Conservation (phyloP, 2,329 filamentous ascomycete species). For the Hortaea werneckii region DNA sequence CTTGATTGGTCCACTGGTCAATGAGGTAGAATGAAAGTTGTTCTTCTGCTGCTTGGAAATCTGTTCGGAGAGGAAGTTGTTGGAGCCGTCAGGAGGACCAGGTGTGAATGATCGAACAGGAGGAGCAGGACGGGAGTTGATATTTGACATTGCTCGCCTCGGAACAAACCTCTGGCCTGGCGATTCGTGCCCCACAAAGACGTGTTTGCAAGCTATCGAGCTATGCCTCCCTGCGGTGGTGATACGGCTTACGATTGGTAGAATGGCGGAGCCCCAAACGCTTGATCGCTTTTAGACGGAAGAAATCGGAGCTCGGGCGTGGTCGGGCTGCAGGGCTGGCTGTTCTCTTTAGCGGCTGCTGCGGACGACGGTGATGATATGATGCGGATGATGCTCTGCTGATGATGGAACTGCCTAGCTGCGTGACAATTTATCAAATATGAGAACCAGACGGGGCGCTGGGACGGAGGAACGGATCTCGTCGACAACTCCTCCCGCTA, state of each 20-base stretch:
- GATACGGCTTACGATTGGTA: background rate
- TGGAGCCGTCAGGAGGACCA: slow-evolving; percentile 29
- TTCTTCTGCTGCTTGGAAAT: slow-evolving; percentile 47
- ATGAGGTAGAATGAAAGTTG: slow-evolving; percentile 50
- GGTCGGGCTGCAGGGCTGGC: background rate
- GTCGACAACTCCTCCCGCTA: background rate
- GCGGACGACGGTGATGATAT: too few species aligned
- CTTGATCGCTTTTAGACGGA: background rate
- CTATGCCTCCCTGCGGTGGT: background rate
- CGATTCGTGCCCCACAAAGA: background rate
- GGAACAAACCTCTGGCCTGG: background rate
- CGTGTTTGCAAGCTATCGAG: background rate
- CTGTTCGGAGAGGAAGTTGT: slow-evolving; percentile 49
- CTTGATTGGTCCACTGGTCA: slow-evolving; percentile 28
- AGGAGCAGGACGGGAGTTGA: slow-evolving; percentile 11
- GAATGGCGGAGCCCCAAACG: background rate
- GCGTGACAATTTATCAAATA: background rate
- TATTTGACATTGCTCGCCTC: slow-evolving; percentile 3
- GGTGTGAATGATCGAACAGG: slow-evolving; percentile 15
- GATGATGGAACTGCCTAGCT: too few species aligned
- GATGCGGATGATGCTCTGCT: too few species aligned
- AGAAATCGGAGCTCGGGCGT: background rate
- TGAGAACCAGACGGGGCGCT: background rate
- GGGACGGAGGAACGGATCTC: background rate
- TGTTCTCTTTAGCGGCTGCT: background rate